These are phyloP conservation scores for Marchantia polymorpha DNA, from an alignment of 225 moss, liverwort and hornwort species.

Conservation along the genomic window DNA sequence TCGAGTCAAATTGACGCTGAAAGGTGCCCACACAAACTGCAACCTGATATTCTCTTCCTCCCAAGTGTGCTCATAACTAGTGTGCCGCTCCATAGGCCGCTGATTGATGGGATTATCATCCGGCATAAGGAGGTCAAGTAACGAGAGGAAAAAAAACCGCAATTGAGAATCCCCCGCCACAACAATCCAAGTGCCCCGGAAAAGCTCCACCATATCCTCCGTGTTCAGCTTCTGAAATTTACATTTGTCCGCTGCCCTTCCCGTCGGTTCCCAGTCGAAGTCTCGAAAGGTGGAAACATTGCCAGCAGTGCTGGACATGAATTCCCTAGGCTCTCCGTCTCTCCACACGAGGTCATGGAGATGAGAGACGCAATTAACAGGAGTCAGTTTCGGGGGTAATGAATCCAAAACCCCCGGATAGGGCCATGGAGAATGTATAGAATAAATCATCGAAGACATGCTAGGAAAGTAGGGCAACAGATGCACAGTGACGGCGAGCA, in stretches of 20 bases:
- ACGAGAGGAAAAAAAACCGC: constrained; percentile 67
- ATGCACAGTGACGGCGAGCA: constrained; percentile 78
- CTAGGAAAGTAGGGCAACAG: constrained; percentile 72
- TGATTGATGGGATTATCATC: constrained; percentile 45
- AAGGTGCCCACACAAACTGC: constrained; percentile 84
- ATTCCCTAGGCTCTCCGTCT: constrained; percentile 13
- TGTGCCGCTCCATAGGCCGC: constrained; percentile 61
- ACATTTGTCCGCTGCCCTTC: constrained; percentile 46
- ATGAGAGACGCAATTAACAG: constrained; percentile 45
- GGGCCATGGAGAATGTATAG: constrained; percentile 42
- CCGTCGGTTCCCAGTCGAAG: constrained; percentile 65
- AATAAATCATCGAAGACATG: constrained; percentile 39
- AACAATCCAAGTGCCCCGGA: constrained; percentile 83
- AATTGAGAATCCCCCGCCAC: constrained; percentile 92
- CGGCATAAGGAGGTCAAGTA: constrained; percentile 68
- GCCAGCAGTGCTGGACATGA: neutral
- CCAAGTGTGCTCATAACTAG: constrained; percentile 57
- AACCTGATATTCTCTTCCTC: constrained; percentile 60
- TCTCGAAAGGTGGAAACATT: constrained; percentile 31
- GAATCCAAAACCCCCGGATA: constrained; percentile 27
- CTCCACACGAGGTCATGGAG: constrained; percentile 48
- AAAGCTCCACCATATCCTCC: constrained; percentile 60
- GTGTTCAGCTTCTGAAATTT: constrained; percentile 65
- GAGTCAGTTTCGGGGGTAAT: constrained; percentile 28
- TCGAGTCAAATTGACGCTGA: constrained; percentile 58